phyloP scores from a whole-genome alignment of 2,329 filamentous ascomycete genomes.

The Ceratocystis colombiana region DNA sequence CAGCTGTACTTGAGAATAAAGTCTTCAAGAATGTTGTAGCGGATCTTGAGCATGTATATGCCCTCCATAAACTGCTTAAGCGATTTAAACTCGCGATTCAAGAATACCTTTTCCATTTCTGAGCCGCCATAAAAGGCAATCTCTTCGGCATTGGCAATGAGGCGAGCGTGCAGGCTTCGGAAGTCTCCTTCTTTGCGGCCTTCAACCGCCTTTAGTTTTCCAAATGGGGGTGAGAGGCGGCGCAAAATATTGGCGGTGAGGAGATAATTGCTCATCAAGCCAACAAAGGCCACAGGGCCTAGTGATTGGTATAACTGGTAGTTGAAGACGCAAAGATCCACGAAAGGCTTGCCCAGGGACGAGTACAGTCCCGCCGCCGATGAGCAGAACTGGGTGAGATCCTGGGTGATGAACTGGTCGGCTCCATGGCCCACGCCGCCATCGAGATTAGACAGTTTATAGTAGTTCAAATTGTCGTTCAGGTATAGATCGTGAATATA shows the following conservation, averaged over 20 bases:
- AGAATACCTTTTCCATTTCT: conserved; percentile 85
- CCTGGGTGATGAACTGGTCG: conserved; percentile 96
- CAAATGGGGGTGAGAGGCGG: conserved; percentile 84
- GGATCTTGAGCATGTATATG: conserved; percentile 94
- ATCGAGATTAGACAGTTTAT: conserved; percentile 86
- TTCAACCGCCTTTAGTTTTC: conserved; percentile 92
- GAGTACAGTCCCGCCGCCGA: conserved; percentile 89
- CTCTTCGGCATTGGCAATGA: conserved; percentile 96
- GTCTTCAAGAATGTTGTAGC: conserved; percentile 97
- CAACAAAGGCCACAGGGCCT: conserved; percentile 75
- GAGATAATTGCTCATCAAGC: conserved; percentile 86
- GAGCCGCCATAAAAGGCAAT: conserved; percentile 95
- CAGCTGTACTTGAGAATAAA: conserved; percentile 97
- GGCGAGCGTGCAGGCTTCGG: conserved; percentile 73
- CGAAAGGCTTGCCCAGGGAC: conserved; percentile 90
- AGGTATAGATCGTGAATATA: conserved; percentile 97
- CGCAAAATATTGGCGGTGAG: conserved; percentile 83
- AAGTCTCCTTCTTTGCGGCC: conserved; percentile 94
- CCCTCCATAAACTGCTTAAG: conserved; percentile 96
- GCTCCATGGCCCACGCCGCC: conserved; percentile 84
- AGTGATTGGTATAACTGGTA: conserved; percentile 91
- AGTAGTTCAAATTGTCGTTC: conserved; percentile 90
- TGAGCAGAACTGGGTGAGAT: conserved; percentile 89
- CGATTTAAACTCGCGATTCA: conserved; percentile 85
- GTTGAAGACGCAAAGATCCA: conserved; percentile 97